Conservation (phyloP, 441 rosid species). For the Adansonia grandidieri region DNA sequence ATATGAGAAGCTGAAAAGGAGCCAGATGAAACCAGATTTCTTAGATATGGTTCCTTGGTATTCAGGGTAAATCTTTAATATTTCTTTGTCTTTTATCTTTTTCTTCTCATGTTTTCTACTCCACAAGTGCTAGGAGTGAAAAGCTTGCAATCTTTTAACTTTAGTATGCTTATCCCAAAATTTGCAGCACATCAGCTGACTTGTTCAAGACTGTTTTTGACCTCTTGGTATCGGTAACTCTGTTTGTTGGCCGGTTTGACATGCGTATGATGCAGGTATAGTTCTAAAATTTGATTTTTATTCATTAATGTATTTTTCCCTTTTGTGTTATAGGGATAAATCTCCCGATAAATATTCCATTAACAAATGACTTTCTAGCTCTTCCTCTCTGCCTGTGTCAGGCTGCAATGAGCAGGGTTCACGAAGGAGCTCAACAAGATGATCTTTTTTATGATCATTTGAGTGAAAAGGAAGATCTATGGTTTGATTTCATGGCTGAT, state of each 20-base stretch:
- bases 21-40: conserved; percentile 93
- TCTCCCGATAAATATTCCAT: background rate
- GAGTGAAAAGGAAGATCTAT: conserved; percentile 68
- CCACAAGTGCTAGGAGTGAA: background rate
- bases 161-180: conserved; percentile 31
- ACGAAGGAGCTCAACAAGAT: conserved; percentile 52
- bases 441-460: conserved; percentile 86
- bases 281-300: conserved; percentile 16
- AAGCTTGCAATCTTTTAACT: conserved; percentile 19
- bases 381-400: conserved; percentile 39
- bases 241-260: conserved; percentile 99
- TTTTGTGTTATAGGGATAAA: background rate
- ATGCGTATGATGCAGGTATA: conserved; percentile 99
- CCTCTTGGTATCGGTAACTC: conserved; percentile 95
- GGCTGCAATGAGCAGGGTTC: conserved; percentile 88
- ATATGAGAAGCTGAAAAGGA: conserved; percentile 72
- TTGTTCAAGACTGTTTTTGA: conserved; percentile 97
- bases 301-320: conserved; percentile 18
- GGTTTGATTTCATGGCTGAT: conserved; percentile 99
- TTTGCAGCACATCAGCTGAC: conserved; percentile 98
- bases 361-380: conserved; percentile 14
- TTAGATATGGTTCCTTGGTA: conserved; percentile 99
- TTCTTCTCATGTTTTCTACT: background rate
- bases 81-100: conserved; percentile 18
- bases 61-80: conserved; percentile 72